Base-by-base conservation (phyloP, 768 basidiomycete species). In the Pisolithus sp. region DNA sequence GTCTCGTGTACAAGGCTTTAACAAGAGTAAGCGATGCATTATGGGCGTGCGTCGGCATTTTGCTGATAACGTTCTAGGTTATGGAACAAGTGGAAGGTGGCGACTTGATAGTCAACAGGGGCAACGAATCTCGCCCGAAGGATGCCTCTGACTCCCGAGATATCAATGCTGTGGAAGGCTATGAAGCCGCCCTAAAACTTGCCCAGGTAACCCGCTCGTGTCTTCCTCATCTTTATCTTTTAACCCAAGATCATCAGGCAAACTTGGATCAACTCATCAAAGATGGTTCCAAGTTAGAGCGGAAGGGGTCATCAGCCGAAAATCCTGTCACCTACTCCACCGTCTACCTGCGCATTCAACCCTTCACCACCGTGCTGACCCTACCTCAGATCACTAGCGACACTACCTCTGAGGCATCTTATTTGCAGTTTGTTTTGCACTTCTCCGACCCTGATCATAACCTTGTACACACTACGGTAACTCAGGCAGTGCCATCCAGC, bases 41-140 rank as follows among this genome's bases (percentile, higher is more conserved):
- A 17, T n/a, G 13, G 6, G 5, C 1, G 8, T 39, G 28, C 42
- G 8, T 52, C 17, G 49, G 43, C 40, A 56, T 26, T 45, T 1
- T 49, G 12, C 49, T 57, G 24, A 58, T 15, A 30, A 43, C 53
- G 48, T 17, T 30, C 6, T 57, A 90, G 93, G 81, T 96, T 56
- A 83, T 97, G 80, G 93, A 95, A 62, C 93, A 96, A 73, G 86
- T 95, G 17, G 84, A 94, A 67, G 90, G 93, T 40, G 92, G 93
- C 34, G 90, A 95, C 65, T 79, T 97, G 45, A 71, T 93, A 49
- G 87, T 94, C 47, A 93, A 93, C 70, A 77, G 81, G 59, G 90
- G 89, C 28, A 76, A 87, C 53, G 87, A 87, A 60, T 84, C 84
- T 37, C 78, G 76, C 46, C 86, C 83, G 18, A 90, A 83, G 63